A percentile compares a stretch with the other conserved stretches of the same genome.
These are phyloP conservation scores for Trametes versicolor DNA, from an alignment of 1,284 basidiomycete genomes.

Conservation along the genomic window DNA sequence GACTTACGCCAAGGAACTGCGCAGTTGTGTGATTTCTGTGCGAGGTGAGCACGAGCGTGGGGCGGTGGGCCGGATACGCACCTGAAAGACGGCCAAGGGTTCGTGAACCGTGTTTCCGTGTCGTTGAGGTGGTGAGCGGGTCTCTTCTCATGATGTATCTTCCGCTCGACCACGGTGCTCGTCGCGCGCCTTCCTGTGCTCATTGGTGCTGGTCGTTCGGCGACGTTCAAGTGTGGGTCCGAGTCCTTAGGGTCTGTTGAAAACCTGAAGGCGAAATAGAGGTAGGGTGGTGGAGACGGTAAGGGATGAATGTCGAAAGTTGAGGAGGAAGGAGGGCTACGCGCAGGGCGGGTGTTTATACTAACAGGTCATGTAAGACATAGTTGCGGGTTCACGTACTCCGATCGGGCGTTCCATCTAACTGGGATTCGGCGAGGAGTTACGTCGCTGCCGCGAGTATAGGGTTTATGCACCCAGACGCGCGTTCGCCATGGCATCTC, in stretches of 20 bases:
- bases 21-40: not conserved
- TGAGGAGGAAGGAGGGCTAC: too few species aligned
- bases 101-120: slow-evolving; percentile 38
- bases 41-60: not conserved
- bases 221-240: not conserved
- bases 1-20: too few species aligned
- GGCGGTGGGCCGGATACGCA: slow-evolving; percentile 7
- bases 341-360: too few species aligned
- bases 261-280: not conserved
- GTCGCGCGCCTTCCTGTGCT: slow-evolving; percentile 4
- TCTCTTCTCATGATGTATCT: slow-evolving; percentile 3
- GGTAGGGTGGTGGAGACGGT: too few species aligned
- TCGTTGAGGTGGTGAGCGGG: slow-evolving; percentile 41
- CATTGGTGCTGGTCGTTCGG: not conserved
- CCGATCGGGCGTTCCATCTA: too few species aligned
- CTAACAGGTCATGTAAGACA: too few species aligned
- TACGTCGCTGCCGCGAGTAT: too few species aligned
- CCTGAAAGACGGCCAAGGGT: slow-evolving; percentile 46
- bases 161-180: slow-evolving; percentile 14
- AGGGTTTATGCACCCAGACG: too few species aligned
- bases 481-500: too few species aligned
- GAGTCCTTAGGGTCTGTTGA: not conserved
- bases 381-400: too few species aligned
- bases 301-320: too few species aligned
- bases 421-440: too few species aligned